phyloP scores from a whole-genome alignment of 768 basidiomycete genomes.

The Multifurca ochricompacta region DNA sequence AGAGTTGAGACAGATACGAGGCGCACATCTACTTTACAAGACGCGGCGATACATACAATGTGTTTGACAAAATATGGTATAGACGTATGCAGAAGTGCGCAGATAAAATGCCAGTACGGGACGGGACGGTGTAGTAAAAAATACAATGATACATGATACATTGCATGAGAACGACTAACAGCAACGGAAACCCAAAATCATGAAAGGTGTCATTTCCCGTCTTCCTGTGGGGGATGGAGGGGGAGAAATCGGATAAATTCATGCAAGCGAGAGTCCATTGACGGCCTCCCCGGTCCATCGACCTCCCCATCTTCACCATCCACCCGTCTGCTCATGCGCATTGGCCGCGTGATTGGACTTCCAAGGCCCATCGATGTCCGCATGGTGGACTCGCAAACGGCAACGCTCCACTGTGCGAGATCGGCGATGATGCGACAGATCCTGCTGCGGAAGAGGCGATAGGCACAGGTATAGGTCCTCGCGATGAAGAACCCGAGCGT shows the following conservation, averaged over 20 bases:
- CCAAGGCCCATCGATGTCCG: slow-evolving; percentile 62
- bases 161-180: background rate
- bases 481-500: slow-evolving; percentile 30
- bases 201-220: background rate
- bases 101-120: background rate
- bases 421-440: slow-evolving; percentile 69
- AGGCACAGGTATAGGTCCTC: slow-evolving; percentile 55
- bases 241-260: background rate
- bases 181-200: background rate
- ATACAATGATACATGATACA: slow-evolving; percentile 12
- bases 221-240: background rate
- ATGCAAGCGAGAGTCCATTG: slow-evolving; percentile 44
- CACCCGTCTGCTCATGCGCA: slow-evolving; percentile 41
- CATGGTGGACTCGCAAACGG: slow-evolving; percentile 55
- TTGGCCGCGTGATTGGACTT: slow-evolving; percentile 69
- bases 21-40: slow-evolving; percentile 32
- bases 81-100: background rate
- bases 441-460: slow-evolving; percentile 50
- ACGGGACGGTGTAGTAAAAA: slow-evolving; percentile 1
- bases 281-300: slow-evolving; percentile 74
- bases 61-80: background rate
- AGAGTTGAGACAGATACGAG: slow-evolving; percentile 94
- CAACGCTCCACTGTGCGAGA: slow-evolving; percentile 40
- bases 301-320: slow-evolving; percentile 63
- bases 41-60: background rate